Percentiles rank a stretch among this genome's conserved stretches.
phyloP scores from a whole-genome alignment of 1,139 yeast genomes.

The Protomyces gravidus region DNA sequence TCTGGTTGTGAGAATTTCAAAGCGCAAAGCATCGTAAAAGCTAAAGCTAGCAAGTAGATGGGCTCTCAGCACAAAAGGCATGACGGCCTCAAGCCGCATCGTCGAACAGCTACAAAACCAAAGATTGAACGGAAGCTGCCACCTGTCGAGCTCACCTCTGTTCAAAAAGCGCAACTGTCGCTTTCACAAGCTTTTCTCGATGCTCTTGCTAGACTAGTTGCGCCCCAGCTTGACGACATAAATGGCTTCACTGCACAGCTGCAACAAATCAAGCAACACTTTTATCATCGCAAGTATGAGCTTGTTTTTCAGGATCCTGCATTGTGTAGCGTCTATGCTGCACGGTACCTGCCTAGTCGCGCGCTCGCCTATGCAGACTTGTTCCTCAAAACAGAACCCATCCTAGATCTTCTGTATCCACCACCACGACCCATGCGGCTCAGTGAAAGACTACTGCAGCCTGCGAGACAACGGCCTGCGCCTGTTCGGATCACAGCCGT shows the following conservation, averaged over 20 bases:
- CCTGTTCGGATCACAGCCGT: conserved; percentile 8
- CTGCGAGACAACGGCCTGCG: not conserved
- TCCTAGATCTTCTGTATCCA: conserved; percentile 17
- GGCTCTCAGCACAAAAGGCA: conserved; percentile 24
- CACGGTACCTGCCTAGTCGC: conserved; percentile 18
- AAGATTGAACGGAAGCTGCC: conserved; percentile 6
- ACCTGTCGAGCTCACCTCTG: not conserved
- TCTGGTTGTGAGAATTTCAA: too few relatives aligned
- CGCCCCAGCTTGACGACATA: not conserved
- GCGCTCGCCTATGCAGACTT: conserved; percentile 20
- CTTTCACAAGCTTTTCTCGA: conserved; percentile 15
- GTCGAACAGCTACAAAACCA: conserved; percentile 25
- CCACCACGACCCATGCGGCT: conserved; percentile 13
- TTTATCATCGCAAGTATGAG: conserved; percentile 9
- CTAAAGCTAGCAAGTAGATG: not conserved
- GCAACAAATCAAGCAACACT: conserved; percentile 17
- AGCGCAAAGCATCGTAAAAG: too few relatives aligned
- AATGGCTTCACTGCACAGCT: conserved; percentile 3
- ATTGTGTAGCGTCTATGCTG: conserved; percentile 14
- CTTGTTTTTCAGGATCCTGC: conserved; percentile 11
- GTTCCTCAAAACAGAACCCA: not conserved
- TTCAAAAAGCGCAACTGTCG: not conserved
- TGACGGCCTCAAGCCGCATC: conserved; percentile 18
- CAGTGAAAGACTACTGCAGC: conserved; percentile 2
- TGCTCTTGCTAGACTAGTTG: not conserved